Evolutionary conservation across 352 stramenopile genomes (phyloP), one percentile per base, ranked within the genome.

Genomic region (Saprolegnia diclina): DNA sequence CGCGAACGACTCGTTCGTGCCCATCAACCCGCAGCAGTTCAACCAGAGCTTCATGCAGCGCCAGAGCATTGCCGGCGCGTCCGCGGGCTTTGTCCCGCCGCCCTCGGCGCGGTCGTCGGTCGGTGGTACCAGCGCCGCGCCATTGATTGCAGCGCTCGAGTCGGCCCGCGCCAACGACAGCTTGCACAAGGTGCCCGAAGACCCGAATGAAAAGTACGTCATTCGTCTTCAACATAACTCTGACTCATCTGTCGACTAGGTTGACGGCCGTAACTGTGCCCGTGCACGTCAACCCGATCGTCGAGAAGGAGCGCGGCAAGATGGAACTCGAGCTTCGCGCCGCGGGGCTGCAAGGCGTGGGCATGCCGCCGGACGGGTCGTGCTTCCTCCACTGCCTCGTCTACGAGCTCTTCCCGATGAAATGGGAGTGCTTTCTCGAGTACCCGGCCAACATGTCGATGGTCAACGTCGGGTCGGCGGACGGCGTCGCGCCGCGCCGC

Each of bases 381-480:
- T 93, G 85, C 62, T 66, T 93, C 66, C 77, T 93, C 46, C 85
- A 93, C 73, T 93, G 85, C 64, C 74, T 93, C 65, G 83, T 93
- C 22, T 93, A 91, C 72, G 85, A 93, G 50, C 90, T 93, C 79
- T 93, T 88, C 62, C 85, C 85, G 56, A 69, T 93, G 19, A 84
- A 91, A 65, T 69, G 63, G 63, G 38, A 57, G 5, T 91, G 79
- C 65, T 76, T 93, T 54, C 71, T 72, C 19, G 81, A 89, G 24
- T 93, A 91, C 65, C 83, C 85, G 1, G 59, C 81, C 29, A 77
- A 74, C 35, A 93, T 93, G 85, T 79, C 78, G 21, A 80, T 91
- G 21, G 85, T 93, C 38, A 93, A 93, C 62, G 85, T 93, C 1
- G 85, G 85, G 19, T 84, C 85, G 0, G 85, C 83, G 21, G 85